phyloP scores from a whole-genome alignment of 257 asterid species.

The Scutellaria minor region DNA sequence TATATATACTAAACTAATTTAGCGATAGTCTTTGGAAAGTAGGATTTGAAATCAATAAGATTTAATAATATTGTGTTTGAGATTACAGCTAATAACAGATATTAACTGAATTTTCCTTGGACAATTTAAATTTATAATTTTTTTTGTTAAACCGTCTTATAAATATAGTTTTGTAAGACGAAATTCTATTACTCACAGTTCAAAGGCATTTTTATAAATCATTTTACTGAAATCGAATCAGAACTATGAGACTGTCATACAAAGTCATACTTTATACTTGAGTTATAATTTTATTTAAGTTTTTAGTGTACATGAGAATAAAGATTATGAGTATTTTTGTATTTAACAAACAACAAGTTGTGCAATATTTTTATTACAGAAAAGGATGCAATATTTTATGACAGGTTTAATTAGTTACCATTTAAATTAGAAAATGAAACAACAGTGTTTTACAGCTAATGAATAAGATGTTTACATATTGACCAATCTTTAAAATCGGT shows the following conservation, averaged over 20 bases:
- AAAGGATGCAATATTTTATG: background rate
- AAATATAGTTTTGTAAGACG: too few species aligned
- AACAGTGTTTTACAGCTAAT: constrained; percentile 23
- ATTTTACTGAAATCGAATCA: too few species aligned
- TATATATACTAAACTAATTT: background rate
- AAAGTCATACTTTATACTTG: too few species aligned
- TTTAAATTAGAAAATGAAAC: background rate
- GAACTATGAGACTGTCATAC: too few species aligned
- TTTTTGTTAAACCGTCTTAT: too few species aligned
- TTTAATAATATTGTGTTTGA: background rate
- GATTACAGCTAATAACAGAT: background rate
- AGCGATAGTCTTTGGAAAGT: background rate
- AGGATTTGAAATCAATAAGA: background rate
- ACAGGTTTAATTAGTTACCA: background rate
- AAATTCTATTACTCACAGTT: too few species aligned
- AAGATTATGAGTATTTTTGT: too few species aligned
- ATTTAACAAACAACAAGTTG: too few species aligned
- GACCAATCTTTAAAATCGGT: constrained; percentile 2
- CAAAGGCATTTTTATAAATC: too few species aligned
- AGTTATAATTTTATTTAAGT: too few species aligned
- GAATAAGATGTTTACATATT: background rate
- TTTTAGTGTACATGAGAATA: too few species aligned
- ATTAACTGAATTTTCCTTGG: background rate
- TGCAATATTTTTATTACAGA: too few species aligned
- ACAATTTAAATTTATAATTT: background rate